Evolutionary conservation across 2,329 filamentous ascomycete species (phyloP).

Genomic region (Beauveria scarabaeidicola): DNA sequence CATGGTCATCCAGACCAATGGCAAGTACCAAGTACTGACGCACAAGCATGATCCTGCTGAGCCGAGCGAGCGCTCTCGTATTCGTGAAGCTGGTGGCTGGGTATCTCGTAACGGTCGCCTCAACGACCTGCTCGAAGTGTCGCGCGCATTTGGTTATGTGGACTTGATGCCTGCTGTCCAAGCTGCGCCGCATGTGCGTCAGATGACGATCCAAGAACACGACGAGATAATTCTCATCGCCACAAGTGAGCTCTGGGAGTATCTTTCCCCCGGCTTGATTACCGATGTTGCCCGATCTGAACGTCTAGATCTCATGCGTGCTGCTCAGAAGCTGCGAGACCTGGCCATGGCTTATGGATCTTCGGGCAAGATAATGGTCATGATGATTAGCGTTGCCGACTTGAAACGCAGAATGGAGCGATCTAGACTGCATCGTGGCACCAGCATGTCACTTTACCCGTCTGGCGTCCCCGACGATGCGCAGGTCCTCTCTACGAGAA

Average conservation of each 20-base stretch:
- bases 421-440: constrained; percentile 62
- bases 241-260: constrained; percentile 92
- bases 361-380: constrained; percentile 94
- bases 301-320: constrained; percentile 84
- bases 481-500: constrained; percentile 53
- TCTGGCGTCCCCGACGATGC: constrained; percentile 64
- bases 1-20: constrained; percentile 87
- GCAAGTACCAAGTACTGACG: constrained; percentile 74
- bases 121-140: constrained; percentile 86
- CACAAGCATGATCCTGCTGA: constrained; percentile 91
- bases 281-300: constrained; percentile 87
- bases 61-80: constrained; percentile 71
- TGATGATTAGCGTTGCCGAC: constrained; percentile 92
- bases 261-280: constrained; percentile 78
- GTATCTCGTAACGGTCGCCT: constrained; percentile 90
- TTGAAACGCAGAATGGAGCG: constrained; percentile 74
- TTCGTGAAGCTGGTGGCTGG: constrained; percentile 89
- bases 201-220: constrained; percentile 71
- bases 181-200: constrained; percentile 75
- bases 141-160: constrained; percentile 89
- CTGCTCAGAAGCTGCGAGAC: constrained; percentile 88
- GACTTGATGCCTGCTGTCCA: constrained; percentile 89
- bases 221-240: constrained; percentile 92
- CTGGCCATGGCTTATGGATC: constrained; percentile 93
- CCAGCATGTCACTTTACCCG: constrained; percentile 79